Percentiles rank a stretch among this genome's conserved stretches.
phyloP scores from a whole-genome alignment of 2,329 filamentous ascomycete species.

The Cytospora piceae region DNA sequence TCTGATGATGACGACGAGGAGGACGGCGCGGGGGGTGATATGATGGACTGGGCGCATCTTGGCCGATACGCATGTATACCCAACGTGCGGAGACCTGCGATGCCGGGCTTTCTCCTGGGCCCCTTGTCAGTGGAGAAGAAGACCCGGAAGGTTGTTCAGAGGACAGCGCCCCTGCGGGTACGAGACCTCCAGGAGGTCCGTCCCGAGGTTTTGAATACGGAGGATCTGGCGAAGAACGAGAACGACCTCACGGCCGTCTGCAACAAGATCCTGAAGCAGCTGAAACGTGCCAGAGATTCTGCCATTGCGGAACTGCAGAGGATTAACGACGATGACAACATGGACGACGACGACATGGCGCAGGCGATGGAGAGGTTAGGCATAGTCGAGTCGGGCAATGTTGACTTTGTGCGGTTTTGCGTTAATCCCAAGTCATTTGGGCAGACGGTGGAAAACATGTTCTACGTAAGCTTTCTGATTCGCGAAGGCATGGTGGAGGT shows the following conservation, averaged over 20 bases:
- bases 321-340: conserved; percentile 49
- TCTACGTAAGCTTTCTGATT: conserved; percentile 94
- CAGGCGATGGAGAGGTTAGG: conserved; percentile 67
- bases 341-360: conserved; percentile 49
- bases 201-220: conserved; percentile 75
- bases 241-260: conserved; percentile 82
- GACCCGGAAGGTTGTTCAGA: conserved; percentile 69
- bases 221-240: conserved; percentile 75
- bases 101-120: conserved; percentile 84
- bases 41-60: conserved; percentile 83
- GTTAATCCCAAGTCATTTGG: conserved; percentile 90
- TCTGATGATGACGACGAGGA: conserved; percentile 62
- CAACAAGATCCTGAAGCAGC: conserved; percentile 68
- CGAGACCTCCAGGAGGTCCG: conserved; percentile 71
- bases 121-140: conserved; percentile 90
- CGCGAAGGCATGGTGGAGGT: conserved; percentile 80
- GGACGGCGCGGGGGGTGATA: conserved; percentile 71
- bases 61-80: conserved; percentile 78
- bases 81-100: conserved; percentile 71
- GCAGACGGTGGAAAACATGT: conserved; percentile 95
- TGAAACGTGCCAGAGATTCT: conserved; percentile 55
- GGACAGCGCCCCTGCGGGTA: conserved; percentile 70
- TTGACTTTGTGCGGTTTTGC: conserved; percentile 83
- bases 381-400: conserved; percentile 69
- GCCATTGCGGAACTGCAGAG: conserved; percentile 51